Evolutionary conservation across 345 rosid species (phyloP).

Genomic region (Firmiana major): DNA sequence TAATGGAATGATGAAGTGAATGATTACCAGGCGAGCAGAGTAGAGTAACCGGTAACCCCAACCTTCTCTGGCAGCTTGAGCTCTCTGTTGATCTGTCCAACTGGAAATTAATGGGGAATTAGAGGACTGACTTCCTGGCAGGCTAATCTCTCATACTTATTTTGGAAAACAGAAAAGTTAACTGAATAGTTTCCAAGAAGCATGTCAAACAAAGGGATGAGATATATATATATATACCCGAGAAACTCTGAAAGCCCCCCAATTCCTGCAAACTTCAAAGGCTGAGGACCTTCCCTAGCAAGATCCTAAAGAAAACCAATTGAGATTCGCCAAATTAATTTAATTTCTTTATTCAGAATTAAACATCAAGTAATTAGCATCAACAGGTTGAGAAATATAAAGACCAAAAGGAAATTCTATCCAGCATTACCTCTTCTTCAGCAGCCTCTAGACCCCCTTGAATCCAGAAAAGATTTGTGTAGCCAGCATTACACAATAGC

Average conservation of each 20-base stretch:
- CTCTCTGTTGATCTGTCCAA: constrained; percentile 97
- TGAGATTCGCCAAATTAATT: constrained; percentile 7
- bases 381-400: neutral
- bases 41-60: constrained; percentile 77
- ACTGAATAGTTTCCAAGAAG: neutral
- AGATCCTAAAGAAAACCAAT: constrained; percentile 58
- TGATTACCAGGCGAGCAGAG: constrained; percentile 73
- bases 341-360: constrained; percentile 4
- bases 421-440: constrained; percentile 64
- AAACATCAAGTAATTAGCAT: neutral
- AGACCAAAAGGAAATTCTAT: constrained; percentile 15
- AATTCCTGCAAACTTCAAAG: constrained; percentile 82
- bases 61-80: constrained; percentile 87
- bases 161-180: neutral
- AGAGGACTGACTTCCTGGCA: neutral
- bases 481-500: constrained; percentile 64
- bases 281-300: constrained; percentile 68
- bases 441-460: constrained; percentile 90
- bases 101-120: constrained; percentile 30
- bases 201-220: neutral
- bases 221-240: constrained; percentile 46
- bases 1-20: neutral
- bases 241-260: constrained; percentile 90
- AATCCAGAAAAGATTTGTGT: constrained; percentile 81
- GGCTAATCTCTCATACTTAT: neutral